Evolutionary conservation across 208 protist species (phyloP).

Genomic region (Acanthamoeba triangularis): DNA sequence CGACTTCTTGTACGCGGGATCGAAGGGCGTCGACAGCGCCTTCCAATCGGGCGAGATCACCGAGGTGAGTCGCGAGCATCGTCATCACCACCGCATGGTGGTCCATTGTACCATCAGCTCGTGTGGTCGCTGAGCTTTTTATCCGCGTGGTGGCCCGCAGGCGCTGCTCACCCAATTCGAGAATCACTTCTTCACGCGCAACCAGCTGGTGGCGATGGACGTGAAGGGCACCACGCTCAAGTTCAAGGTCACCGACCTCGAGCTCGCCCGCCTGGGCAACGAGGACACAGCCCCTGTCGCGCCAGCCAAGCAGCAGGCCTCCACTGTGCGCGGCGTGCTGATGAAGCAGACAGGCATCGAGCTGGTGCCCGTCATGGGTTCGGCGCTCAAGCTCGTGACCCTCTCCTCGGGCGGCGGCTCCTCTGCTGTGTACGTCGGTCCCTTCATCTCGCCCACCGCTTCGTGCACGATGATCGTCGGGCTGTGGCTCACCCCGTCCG

Average conservation of each 20-base stretch:
- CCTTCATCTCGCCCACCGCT: neutral
- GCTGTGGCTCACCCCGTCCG: neutral
- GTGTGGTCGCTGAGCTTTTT: neutral
- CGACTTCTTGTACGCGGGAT: conserved; percentile 1
- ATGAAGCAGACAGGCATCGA: conserved; percentile 75
- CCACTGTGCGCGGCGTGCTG: conserved; percentile 58
- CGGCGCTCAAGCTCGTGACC: conserved; percentile 37
- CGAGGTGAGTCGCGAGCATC: neutral
- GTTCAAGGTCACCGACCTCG: conserved; percentile 44
- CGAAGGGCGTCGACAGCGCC: neutral
- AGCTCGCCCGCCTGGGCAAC: neutral
- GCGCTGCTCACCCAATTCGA: neutral
- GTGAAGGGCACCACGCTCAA: conserved; percentile 47
- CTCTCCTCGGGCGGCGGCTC: neutral
- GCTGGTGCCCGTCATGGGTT: conserved; percentile 37
- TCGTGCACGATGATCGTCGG: too few relatives aligned
- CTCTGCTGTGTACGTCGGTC: neutral
- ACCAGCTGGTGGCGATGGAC: conserved; percentile 16
- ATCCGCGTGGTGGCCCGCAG: neutral
- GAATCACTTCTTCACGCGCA: conserved; percentile 21
- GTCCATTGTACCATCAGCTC: neutral
- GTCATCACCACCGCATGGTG: neutral
- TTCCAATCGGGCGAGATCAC: neutral
- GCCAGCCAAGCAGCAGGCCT: neutral
- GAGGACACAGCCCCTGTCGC: neutral